Conservation (phyloP, 1,284 basidiomycete genomes). For the Phaffia rhodozyma region DNA sequence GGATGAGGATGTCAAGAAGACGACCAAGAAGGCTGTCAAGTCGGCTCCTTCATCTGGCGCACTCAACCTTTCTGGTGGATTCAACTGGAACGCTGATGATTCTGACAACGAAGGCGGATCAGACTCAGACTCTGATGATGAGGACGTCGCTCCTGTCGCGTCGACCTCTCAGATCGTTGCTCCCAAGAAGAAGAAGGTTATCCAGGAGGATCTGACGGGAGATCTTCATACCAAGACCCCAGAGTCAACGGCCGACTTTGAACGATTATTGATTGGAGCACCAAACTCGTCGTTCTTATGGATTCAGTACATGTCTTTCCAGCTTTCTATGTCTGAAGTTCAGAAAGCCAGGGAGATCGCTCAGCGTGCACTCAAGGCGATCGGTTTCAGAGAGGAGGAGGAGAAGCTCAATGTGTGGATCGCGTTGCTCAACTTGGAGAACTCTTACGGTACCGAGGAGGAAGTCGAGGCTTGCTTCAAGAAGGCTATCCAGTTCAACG, state of each 20-base stretch:
- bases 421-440: constrained; percentile 89
- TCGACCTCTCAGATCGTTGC: constrained; percentile 17
- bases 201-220: constrained; percentile 70
- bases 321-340: constrained; percentile 85
- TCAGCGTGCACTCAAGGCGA: constrained; percentile 69
- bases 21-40: constrained; percentile 14
- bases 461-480: constrained; percentile 68
- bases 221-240: constrained; percentile 74
- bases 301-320: constrained; percentile 99
- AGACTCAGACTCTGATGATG: not conserved
- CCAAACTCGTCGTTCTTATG: constrained; percentile 96
- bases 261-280: constrained; percentile 83
- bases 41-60: constrained; percentile 15
- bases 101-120: constrained; percentile 21
- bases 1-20: constrained; percentile 7
- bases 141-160: not conserved
- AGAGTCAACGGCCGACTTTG: constrained; percentile 86
- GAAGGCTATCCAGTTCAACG: constrained; percentile 80
- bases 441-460: constrained; percentile 78
- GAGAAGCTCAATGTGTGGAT: constrained; percentile 98
- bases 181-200: constrained; percentile 49
- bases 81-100: constrained; percentile 38
- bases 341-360: constrained; percentile 86
- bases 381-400: constrained; percentile 90
- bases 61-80: constrained; percentile 38